Percentiles rank a stretch among this genome's conserved stretches.
Conservation (phyloP, 2,329 filamentous ascomycete genomes). For the Clarireedia paspali region DNA sequence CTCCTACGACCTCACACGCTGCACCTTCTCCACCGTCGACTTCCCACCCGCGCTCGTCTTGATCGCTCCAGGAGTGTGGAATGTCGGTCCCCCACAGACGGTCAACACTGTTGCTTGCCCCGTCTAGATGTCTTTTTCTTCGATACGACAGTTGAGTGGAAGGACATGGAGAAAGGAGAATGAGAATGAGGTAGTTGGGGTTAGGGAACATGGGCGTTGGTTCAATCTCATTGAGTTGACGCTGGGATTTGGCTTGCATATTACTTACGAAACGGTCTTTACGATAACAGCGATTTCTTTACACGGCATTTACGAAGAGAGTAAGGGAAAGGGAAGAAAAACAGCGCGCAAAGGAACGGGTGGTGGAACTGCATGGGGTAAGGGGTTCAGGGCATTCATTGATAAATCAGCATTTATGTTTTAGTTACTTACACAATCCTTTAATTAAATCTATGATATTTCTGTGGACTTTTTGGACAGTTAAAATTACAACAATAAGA, state of each 20-base stretch:
- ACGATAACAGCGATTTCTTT: not conserved
- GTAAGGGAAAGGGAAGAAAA: too few species aligned
- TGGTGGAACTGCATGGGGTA: too few species aligned
- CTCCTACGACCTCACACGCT: conserved; percentile 13
- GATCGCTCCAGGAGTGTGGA: conserved; percentile 16
- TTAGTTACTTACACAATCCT: too few species aligned
- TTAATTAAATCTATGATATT: too few species aligned
- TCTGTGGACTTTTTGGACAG: too few species aligned
- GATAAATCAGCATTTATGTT: too few species aligned
- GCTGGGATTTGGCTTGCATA: not conserved
- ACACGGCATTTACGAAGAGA: too few species aligned
- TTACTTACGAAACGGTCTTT: not conserved
- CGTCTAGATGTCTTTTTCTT: not conserved
- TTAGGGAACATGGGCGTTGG: not conserved
- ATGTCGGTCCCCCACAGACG: conserved; percentile 23
- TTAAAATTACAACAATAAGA: too few species aligned
- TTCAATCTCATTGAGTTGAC: too few species aligned
- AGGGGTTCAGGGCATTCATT: too few species aligned
- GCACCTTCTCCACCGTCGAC: conserved; percentile 19
- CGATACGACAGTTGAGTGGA: not conserved
- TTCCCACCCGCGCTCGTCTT: conserved; percentile 11
- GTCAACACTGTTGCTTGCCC: conserved; percentile 17
- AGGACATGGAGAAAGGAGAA: not conserved
- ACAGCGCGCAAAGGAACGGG: too few species aligned
- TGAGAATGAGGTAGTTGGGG: not conserved